A percentile compares a stretch with the other conserved stretches of the same genome.
These are phyloP conservation scores for Nepenthes gracilis DNA, from an alignment of 148 eudicot genomes.

Conservation along the genomic window DNA sequence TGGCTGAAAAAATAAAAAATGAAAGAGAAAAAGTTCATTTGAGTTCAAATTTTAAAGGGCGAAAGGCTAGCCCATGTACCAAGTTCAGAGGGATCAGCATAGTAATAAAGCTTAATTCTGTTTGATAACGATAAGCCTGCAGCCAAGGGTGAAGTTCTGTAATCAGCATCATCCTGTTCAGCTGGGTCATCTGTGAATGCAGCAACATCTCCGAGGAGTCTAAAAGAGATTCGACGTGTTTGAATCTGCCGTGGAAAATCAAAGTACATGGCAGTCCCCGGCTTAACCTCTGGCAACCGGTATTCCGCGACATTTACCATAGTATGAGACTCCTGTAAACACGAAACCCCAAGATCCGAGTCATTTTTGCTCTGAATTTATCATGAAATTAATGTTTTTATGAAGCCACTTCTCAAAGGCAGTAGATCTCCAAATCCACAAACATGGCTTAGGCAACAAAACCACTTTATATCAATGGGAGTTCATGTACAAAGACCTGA, in stretches of 20 bases:
- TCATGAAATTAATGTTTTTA: not conserved
- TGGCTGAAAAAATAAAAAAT: too few species aligned
- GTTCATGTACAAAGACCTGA: too few species aligned
- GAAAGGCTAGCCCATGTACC: slow-evolving; percentile 90
- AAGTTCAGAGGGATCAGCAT: slow-evolving; percentile 83
- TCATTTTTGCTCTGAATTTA: not conserved
- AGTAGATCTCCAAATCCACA: not conserved
- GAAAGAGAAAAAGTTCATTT: too few species aligned
- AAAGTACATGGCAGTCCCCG: slow-evolving; percentile 80
- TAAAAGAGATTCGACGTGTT: slow-evolving; percentile 61
- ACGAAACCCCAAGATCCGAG: not conserved
- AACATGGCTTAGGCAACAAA: not conserved
- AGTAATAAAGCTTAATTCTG: slow-evolving; percentile 73
- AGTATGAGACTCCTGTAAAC: slow-evolving; percentile 57
- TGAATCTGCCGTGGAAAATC: slow-evolving; percentile 77
- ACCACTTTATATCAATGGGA: not conserved
- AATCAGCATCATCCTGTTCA: slow-evolving; percentile 65
- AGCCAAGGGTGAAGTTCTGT: slow-evolving; percentile 42
- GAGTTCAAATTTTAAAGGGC: slow-evolving; percentile 21
- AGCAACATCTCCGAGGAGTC: slow-evolving; percentile 72
- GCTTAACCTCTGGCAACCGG: slow-evolving; percentile 74
- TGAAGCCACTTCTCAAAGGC: not conserved
- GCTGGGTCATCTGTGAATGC: slow-evolving; percentile 68
- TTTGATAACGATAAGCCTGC: slow-evolving; percentile 69
- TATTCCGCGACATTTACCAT: slow-evolving; percentile 74